Evolutionary conservation across 2,329 filamentous ascomycete species (phyloP).

Genomic region (Shiraia bambusicola): DNA sequence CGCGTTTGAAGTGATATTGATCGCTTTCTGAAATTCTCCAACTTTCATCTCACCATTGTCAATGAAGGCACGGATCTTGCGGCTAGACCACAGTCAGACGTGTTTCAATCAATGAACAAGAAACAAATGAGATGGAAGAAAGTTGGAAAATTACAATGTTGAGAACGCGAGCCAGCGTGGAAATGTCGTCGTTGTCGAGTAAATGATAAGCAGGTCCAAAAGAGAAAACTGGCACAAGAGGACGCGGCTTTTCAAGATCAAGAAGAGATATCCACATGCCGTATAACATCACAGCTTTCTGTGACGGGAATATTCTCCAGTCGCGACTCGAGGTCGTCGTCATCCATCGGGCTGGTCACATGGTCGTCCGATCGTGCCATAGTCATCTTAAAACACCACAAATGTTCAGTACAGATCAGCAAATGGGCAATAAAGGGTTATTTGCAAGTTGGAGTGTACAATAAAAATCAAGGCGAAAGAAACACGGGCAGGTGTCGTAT

Average conservation of each 20-base stretch:
- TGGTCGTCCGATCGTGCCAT: not conserved
- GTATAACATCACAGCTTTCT: constrained; percentile 24
- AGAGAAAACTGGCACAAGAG: not conserved
- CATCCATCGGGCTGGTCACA: constrained; percentile 2
- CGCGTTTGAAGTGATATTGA: constrained; percentile 40
- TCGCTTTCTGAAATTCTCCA: constrained; percentile 45
- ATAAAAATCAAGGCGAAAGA: too few species aligned
- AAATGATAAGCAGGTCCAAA: constrained; percentile 1
- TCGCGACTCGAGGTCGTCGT: constrained; percentile 9
- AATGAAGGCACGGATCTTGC: constrained; percentile 48
- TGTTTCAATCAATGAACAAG: not conserved
- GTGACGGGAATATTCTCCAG: constrained; percentile 16
- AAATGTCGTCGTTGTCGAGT: too few species aligned
- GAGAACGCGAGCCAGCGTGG: too few species aligned
- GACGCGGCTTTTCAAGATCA: not conserved
- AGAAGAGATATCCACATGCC: constrained; percentile 8
- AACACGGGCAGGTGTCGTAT: not conserved
- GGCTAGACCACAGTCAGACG: constrained; percentile 6
- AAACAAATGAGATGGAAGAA: too few species aligned
- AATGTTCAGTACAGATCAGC: too few species aligned
- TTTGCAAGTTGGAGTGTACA: too few species aligned
- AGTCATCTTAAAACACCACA: not conserved
- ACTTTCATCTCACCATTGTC: constrained; percentile 49
- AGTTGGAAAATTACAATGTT: too few species aligned
- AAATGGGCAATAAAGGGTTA: too few species aligned